Evolutionary conservation across 164 flowering plant species (phyloP).

Genomic region (Stephania yunnanensis): DNA sequence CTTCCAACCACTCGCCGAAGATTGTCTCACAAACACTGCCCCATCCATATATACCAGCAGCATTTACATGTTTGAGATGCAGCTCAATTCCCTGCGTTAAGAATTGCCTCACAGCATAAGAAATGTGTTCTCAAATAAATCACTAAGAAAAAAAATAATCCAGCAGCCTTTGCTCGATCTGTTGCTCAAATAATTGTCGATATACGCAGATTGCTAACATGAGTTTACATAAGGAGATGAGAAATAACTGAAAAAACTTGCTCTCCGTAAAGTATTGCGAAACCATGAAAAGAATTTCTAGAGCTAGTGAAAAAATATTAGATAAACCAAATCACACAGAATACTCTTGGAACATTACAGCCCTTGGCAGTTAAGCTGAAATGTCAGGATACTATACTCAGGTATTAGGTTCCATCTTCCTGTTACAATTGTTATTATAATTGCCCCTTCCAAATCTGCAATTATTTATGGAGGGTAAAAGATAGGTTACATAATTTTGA

Average conservation of each 20-base stretch:
- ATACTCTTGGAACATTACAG: background rate
- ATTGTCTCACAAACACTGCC: conserved; percentile 68
- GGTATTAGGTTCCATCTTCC: background rate
- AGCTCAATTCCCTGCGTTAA: conserved; percentile 81
- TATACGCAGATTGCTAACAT: background rate
- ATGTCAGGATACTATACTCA: background rate
- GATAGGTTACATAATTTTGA: too few relatives aligned
- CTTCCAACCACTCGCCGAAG: conserved; percentile 95
- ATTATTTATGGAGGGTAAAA: background rate
- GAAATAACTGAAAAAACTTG: background rate
- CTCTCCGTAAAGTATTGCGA: background rate
- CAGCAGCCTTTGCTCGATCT: too few relatives aligned
- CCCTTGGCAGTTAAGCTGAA: background rate
- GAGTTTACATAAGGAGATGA: conserved; percentile 1
- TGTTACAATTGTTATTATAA: background rate
- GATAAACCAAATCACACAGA: background rate
- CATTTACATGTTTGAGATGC: conserved; percentile 83
- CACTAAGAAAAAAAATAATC: background rate
- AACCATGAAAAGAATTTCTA: background rate
- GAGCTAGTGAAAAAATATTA: background rate
- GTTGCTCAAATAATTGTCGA: background rate
- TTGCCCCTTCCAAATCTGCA: background rate
- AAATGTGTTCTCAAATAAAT: background rate
- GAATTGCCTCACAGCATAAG: background rate
- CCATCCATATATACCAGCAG: conserved; percentile 89